Percentiles rank a stretch among this genome's conserved stretches.
phyloP scores from a whole-genome alignment of 768 basidiomycete genomes.

The Lactifluus rugatus region DNA sequence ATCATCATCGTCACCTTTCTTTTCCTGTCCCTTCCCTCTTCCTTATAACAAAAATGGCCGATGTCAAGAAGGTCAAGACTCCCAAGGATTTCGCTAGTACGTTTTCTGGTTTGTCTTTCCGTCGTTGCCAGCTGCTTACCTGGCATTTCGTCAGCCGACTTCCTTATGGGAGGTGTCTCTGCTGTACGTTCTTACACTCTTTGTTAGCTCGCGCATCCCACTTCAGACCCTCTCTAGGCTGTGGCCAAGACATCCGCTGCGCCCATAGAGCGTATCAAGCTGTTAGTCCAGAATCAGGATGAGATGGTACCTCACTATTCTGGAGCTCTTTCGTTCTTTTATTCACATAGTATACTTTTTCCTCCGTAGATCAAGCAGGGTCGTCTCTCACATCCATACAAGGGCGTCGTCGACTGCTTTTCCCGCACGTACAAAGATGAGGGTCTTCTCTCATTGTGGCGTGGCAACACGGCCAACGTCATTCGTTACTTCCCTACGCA shows the following conservation, averaged over 20 bases:
- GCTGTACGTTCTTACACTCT: slow-evolving; percentile 45
- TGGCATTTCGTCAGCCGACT: slow-evolving; percentile 53
- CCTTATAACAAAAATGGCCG: slow-evolving; percentile 63
- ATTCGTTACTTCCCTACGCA: slow-evolving; percentile 99
- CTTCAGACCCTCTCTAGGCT: slow-evolving; percentile 44
- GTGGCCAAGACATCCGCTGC: slow-evolving; percentile 99
- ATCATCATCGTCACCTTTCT: slow-evolving; percentile 46
- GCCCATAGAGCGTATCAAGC: slow-evolving; percentile 99
- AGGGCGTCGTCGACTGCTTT: slow-evolving; percentile 92
- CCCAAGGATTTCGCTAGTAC: slow-evolving; percentile 84
- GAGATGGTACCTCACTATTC: slow-evolving; percentile 71
- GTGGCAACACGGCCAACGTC: slow-evolving; percentile 99
- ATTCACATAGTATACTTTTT: not conserved
- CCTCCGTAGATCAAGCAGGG: slow-evolving; percentile 89
- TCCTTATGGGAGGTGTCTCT: slow-evolving; percentile 95
- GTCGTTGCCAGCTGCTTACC: slow-evolving; percentile 26
- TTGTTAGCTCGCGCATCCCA: not conserved
- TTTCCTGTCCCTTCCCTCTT: slow-evolving; percentile 29
- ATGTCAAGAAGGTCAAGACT: slow-evolving; percentile 74
- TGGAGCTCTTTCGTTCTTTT: not conserved
- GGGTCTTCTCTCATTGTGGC: slow-evolving; percentile 92
- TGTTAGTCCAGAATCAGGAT: slow-evolving; percentile 98
- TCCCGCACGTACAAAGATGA: slow-evolving; percentile 87
- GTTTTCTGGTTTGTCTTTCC: slow-evolving; percentile 24
- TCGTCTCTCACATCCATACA: slow-evolving; percentile 92